Percentiles rank a stretch among this genome's conserved stretches.
Evolutionary conservation across 768 basidiomycete genomes (phyloP).

Genomic region (Mycena galopus): DNA sequence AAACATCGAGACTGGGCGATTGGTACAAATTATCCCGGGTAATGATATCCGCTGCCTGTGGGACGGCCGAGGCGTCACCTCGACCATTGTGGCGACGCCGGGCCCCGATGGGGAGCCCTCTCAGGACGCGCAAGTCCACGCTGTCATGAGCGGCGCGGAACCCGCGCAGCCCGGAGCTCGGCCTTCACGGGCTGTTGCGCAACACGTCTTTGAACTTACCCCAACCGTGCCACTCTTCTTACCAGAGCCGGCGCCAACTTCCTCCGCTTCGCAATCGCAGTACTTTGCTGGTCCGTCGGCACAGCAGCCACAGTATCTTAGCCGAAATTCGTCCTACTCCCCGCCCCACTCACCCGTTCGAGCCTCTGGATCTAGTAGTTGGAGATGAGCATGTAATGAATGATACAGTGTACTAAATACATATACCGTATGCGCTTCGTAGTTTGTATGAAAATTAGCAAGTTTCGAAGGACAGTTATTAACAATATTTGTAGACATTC

Average conservation of each 20-base stretch:
- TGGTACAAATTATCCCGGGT: conserved; percentile 86
- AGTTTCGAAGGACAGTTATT: not conserved
- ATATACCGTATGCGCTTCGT: conserved; percentile 33
- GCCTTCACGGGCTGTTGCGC: conserved; percentile 66
- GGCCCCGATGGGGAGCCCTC: conserved; percentile 60
- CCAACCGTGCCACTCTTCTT: conserved; percentile 28
- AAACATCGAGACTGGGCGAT: conserved; percentile 82
- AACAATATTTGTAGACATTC: no score
- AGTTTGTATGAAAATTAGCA: conserved; percentile 29
- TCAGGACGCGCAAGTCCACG: conserved; percentile 89
- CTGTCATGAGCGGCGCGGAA: conserved; percentile 79
- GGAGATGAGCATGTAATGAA: conserved; percentile 37
- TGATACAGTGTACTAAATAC: conserved; percentile 24
- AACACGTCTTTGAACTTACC: conserved; percentile 84
- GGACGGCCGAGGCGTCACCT: conserved; percentile 78
- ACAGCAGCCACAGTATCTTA: conserved; percentile 19
- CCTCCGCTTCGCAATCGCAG: conserved; percentile 6
- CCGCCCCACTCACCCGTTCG: conserved; percentile 31
- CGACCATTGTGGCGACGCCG: conserved; percentile 75
- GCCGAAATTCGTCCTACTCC: conserved; percentile 32
- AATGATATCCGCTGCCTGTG: conserved; percentile 88
- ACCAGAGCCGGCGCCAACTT: conserved; percentile 4
- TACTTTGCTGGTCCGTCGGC: conserved; percentile 1
- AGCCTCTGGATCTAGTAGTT: conserved; percentile 35
- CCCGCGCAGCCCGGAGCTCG: conserved; percentile 56